Evolutionary conservation across 345 rosid species (phyloP), one percentile per base, ranked within the genome.

Genomic region (Acer yangbiense): DNA sequence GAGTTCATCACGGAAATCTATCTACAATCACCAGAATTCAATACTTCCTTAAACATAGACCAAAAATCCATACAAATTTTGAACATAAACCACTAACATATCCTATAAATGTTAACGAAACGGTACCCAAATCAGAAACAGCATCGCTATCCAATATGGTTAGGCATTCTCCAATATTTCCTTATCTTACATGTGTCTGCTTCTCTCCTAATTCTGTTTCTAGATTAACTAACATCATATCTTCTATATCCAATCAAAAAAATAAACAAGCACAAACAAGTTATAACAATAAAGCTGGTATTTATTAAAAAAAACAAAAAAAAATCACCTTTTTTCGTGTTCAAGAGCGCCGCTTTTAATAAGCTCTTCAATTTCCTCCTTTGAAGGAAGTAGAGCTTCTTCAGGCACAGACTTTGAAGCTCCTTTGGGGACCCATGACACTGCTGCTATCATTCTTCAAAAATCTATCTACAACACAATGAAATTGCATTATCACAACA

Each of bases 371-470:
- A 92, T 89, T 69, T 94, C 97, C 57, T 94, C 95, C 76, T 87
- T 89, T 29, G 97, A 88, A 66, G 98, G 98, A 17, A 89, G 92
- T 44, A 90, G 93, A 7, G 95, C 95, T 65, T 87, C 90, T 25
- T 75, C 85, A 3, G 94, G 98, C 11, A 87, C 86, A 18, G 93
- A 65, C 81, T 89, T 94, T 13, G 90, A 69, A 63, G 88, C 88
- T 52, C 98, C 98, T 87, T 88, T 94, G 21, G 98, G 98, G 17
- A 96, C 85, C 98, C 98, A 96, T 66, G 98, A 87, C 2, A 90
- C 73, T 50, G 97, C 84, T 9, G 95, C 86, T 80, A 96, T 96
- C 99, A 96, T 94, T 68, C 65, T 90, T 78, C 60, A 14, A 43
- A 43, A 43, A 13, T 8, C 64, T 60, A 60, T 7, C 17, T 2